These are phyloP conservation scores for Arthrinium puccinioides DNA, from an alignment of 2,329 filamentous ascomycete species.

Conservation along the genomic window DNA sequence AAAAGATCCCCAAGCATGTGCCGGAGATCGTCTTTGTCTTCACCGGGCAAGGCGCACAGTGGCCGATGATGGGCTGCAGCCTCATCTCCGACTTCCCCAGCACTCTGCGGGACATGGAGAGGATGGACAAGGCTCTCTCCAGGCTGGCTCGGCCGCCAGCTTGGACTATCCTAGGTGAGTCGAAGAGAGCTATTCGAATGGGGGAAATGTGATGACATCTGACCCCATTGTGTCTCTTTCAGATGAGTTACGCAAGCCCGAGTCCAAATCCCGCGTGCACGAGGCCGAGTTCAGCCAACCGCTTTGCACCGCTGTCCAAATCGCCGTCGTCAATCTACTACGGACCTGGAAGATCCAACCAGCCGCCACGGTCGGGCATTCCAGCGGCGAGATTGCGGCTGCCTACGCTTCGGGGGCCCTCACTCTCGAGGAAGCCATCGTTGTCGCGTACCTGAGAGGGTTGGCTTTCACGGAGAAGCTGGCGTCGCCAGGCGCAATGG, in stretches of 20 bases:
- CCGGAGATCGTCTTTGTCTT: conserved; percentile 15
- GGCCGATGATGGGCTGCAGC: neutral
- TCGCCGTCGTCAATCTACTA: conserved; percentile 32
- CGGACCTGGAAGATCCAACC: conserved; percentile 25
- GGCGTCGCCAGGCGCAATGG: neutral
- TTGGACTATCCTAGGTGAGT: neutral
- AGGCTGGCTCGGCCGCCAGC: neutral
- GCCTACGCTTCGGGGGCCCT: conserved; percentile 37
- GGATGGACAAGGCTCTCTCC: neutral
- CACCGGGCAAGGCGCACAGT: neutral
- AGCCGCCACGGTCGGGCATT: conserved; percentile 28
- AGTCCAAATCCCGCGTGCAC: conserved; percentile 8
- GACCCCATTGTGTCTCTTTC: too few species aligned
- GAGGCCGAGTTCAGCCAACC: conserved; percentile 24
- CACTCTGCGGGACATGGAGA: neutral
- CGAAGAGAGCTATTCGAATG: neutral
- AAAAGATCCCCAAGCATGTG: neutral
- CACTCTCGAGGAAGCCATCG: conserved; percentile 20
- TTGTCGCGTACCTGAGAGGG: conserved; percentile 20
- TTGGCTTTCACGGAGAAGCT: conserved; percentile 25
- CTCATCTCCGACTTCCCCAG: neutral
- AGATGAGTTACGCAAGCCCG: neutral
- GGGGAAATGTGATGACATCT: neutral
- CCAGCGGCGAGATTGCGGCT: conserved; percentile 35
- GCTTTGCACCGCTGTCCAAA: conserved; percentile 32